Base-by-base conservation (phyloP, 2,329 filamentous ascomycete species). In the Alternaria triticina region DNA sequence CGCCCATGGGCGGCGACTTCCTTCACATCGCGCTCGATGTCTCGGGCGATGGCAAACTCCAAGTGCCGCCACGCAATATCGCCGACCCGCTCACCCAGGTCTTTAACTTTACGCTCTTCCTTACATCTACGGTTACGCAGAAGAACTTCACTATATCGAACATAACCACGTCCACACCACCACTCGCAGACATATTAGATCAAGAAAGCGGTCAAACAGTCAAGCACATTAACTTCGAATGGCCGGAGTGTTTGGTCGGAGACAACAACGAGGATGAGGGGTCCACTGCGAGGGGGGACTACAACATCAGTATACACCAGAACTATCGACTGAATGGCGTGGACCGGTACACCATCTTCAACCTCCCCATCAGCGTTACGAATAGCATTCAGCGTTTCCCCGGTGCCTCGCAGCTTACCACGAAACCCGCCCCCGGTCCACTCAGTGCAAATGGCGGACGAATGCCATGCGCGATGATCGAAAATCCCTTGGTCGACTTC, bases 231-330 rank as follows among this genome's bases (percentile, higher is more conserved):
- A 89, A 89, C 73, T 92, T 90, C 88, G 82, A 86, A 20, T 92
- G 90, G 90, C 90, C 90, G 0, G 85, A 86, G 61, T 92, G 90
- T 70, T 82, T 92, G 0, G 87, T 88, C 3, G 90, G 90, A 17
- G 81, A 89, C 54, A 88, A 87, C 3, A 76, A 84, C 17, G 71
- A 77, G 30, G 67, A 71, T 2, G 75, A 79, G 4, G 75, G 79
- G 0, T 87, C 84, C 15, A 63, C 61, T 54, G 86, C 85, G 23
- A 83, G 88, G 3, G 90, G 89, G 3, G 79, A 82, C 17, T 92
- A 92, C 74, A 92, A 92, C 70, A 89, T 92, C 71, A 91, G 89
- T 6, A 90, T 92, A 70, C 89, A 89, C 59, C 90, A 92, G 72
- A 89, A 85, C 70, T 92, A 91, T 76, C 85, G 88, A 12, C 82